phyloP scores from a whole-genome alignment of 2,329 filamentous ascomycete genomes.

The Ascochyta koolunga region DNA sequence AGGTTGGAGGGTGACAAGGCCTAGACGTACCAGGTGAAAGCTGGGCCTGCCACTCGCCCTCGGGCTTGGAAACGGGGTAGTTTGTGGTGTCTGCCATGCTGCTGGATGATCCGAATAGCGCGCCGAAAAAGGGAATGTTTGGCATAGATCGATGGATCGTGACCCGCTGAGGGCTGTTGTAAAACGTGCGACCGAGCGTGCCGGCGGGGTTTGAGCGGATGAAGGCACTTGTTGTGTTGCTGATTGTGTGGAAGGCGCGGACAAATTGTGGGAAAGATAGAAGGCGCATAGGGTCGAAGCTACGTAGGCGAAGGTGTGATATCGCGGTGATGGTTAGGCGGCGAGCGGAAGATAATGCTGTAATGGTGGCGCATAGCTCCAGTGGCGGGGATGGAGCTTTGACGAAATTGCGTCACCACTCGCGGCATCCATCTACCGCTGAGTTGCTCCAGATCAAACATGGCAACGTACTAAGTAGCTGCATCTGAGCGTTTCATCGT shows the following conservation, averaged over 20 bases:
- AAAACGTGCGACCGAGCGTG: constrained; percentile 43
- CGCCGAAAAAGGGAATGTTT: constrained; percentile 76
- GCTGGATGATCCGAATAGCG: constrained; percentile 71
- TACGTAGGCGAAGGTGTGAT: constrained; percentile 8
- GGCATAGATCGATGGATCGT: constrained; percentile 65
- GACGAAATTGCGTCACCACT: constrained; percentile 41
- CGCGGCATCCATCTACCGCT: constrained; percentile 1
- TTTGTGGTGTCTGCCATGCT: constrained; percentile 62
- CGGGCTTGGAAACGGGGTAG: constrained; percentile 79
- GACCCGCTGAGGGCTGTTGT: constrained; percentile 35
- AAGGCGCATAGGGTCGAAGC: constrained; percentile 53
- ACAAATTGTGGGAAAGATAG: constrained; percentile 55
- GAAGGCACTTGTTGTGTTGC: constrained; percentile 51
- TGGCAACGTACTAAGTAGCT: no score
- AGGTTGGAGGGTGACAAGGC: neutral
- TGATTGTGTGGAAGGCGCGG: constrained; percentile 54
- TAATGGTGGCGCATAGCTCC: constrained; percentile 34
- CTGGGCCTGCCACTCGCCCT: constrained; percentile 88
- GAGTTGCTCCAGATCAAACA: no score
- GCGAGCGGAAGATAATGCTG: constrained; percentile 19
- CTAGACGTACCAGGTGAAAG: constrained; percentile 67
- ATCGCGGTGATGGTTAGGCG: neutral
- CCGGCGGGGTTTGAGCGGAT: constrained; percentile 42
- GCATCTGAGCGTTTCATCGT: no score
- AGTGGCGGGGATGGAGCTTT: constrained; percentile 31